A percentile compares a stretch with the other conserved stretches of the same genome.
Conservation (phyloP, 78 protist species). For the Dictyostelium intermedium region DNA sequence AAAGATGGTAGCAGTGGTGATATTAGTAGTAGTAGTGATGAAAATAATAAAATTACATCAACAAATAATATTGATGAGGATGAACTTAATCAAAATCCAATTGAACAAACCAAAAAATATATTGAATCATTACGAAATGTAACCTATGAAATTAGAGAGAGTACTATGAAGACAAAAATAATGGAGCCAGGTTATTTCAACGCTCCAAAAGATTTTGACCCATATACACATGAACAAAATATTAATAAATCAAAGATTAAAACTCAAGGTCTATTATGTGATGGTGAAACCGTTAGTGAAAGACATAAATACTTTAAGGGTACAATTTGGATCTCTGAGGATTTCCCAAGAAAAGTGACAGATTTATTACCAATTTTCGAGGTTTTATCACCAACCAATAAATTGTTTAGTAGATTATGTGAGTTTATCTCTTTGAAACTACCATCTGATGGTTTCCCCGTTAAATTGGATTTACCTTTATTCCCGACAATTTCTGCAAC, state of each 20-base stretch:
- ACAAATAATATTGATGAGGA: neutral
- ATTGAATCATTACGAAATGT: neutral
- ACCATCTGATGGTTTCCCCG: constrained; percentile 72
- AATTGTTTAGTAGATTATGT: constrained; percentile 39
- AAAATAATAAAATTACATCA: neutral
- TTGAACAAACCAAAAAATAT: neutral
- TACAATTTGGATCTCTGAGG: constrained; percentile 37
- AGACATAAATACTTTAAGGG: constrained; percentile 47
- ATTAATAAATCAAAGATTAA: constrained; percentile 42
- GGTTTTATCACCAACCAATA: constrained; percentile 52
- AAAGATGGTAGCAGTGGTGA: neutral
- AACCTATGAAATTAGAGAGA: constrained; percentile 6
- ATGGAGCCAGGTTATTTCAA: constrained; percentile 25
- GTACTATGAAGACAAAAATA: neutral
- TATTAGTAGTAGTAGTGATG: neutral
- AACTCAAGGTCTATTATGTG: constrained; percentile 38
- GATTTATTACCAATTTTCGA: constrained; percentile 71
- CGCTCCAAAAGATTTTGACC: constrained; percentile 30
- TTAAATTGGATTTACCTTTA: constrained; percentile 57
- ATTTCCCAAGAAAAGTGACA: constrained; percentile 57
- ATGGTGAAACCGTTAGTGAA: constrained; percentile 47
- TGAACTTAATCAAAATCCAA: neutral
- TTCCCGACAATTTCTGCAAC: constrained; percentile 73
- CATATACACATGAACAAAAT: neutral
- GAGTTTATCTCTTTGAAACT: constrained; percentile 58